These are phyloP conservation scores for Wickerhamiella dianesei DNA, from an alignment of 805 yeast genomes.

Conservation along the genomic window DNA sequence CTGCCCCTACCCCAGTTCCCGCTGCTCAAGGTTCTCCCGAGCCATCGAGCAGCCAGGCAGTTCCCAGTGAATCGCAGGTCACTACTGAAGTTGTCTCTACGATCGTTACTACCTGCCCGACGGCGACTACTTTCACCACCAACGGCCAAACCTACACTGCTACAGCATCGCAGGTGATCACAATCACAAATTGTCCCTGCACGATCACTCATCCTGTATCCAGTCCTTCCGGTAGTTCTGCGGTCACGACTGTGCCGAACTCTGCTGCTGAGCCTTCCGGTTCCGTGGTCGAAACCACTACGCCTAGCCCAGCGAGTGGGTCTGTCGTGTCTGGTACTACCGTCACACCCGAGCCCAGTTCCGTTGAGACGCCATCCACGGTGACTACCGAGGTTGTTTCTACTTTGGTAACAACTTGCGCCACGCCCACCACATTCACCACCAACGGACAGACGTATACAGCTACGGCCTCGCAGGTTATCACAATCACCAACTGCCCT, in stretches of 20 bases:
- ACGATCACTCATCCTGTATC: conserved; percentile 3
- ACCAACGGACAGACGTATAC: conserved; percentile 3
- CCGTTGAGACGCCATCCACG: not conserved
- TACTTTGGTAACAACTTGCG: not conserved
- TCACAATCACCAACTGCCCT: conserved; percentile 11
- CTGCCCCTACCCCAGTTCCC: too few relatives aligned
- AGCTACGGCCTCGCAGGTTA: conserved; percentile 1
- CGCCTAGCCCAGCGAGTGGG: too few relatives aligned
- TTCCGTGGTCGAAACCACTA: not conserved
- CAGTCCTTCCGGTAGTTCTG: not conserved
- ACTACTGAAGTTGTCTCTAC: conserved; percentile 7
- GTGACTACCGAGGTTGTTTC: not conserved
- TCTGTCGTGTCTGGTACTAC: too few relatives aligned
- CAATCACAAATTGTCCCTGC: conserved; percentile 16
- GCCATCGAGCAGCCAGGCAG: too few relatives aligned
- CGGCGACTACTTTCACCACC: conserved; percentile 7
- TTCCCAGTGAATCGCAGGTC: too few relatives aligned
- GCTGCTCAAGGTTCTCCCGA: too few relatives aligned
- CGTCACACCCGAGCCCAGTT: not conserved
- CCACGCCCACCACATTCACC: conserved; percentile 4
- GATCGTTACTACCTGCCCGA: conserved; percentile 5
- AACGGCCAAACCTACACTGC: conserved; percentile 8
- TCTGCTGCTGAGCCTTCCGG: not conserved
- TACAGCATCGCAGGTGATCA: conserved; percentile 7
- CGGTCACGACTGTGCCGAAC: not conserved